phyloP scores from a whole-genome alignment of 129 eudicot species.

The Centrapalus pauciflorus region DNA sequence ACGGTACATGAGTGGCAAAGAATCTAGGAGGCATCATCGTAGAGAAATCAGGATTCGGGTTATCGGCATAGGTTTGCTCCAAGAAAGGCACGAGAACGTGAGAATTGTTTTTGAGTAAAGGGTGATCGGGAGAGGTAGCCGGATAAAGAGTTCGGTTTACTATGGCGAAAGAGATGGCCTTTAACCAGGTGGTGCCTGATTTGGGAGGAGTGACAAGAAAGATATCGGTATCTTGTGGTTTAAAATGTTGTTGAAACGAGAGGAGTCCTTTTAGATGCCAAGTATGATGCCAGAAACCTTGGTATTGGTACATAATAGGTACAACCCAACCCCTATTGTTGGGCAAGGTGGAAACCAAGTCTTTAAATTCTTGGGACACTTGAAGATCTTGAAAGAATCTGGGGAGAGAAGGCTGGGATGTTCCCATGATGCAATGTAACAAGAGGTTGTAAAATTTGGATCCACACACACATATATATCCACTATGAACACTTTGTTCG shows the following conservation, averaged over 20 bases:
- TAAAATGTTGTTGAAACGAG: slow-evolving; percentile 24
- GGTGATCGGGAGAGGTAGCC: slow-evolving; percentile 10
- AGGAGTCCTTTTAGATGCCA: slow-evolving; percentile 28
- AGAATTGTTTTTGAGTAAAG: slow-evolving; percentile 29
- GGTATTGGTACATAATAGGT: slow-evolving; percentile 28
- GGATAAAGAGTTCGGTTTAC: slow-evolving; percentile 11
- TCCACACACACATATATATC: too few species aligned
- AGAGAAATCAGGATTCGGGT: slow-evolving; percentile 13
- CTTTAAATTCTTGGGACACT: slow-evolving; percentile 21
- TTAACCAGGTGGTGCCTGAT: slow-evolving; percentile 50
- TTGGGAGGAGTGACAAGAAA: slow-evolving; percentile 37
- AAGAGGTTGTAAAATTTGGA: too few species aligned
- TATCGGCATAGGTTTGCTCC: slow-evolving; percentile 15
- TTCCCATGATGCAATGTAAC: too few species aligned
- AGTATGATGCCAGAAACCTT: slow-evolving; percentile 40
- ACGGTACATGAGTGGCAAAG: slow-evolving; percentile 45
- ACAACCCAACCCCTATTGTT: slow-evolving; percentile 26
- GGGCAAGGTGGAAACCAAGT: slow-evolving; percentile 28
- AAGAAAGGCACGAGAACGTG: slow-evolving; percentile 38
- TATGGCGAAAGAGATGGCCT: slow-evolving; percentile 21
- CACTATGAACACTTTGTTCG: too few species aligned
- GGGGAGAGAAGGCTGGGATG: slow-evolving; percentile 15
- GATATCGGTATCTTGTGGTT: slow-evolving; percentile 30
- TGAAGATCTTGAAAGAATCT: slow-evolving; percentile 8
- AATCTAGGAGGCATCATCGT: slow-evolving; percentile 25